These are phyloP conservation scores for Xylariaceae sp. DNA, from an alignment of 2,329 filamentous ascomycete species.

Conservation along the genomic window DNA sequence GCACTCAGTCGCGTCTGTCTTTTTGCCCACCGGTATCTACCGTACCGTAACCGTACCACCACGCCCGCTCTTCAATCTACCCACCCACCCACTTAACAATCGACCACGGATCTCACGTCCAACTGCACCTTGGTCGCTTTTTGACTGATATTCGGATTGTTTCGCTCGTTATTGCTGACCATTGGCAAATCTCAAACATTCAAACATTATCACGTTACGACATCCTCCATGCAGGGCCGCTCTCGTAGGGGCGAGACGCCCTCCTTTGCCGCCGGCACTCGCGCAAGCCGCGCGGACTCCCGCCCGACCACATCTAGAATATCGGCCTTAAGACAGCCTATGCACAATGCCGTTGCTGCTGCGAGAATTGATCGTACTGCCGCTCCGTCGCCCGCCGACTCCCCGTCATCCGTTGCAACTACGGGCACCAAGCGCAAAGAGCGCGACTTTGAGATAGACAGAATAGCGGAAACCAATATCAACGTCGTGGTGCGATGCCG, in stretches of 20 bases:
- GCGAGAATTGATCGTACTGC: conserved; percentile 37
- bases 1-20: conserved; percentile 10
- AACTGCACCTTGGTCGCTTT: not conserved
- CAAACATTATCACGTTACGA: not conserved
- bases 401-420: conserved; percentile 57
- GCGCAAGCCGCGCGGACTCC: conserved; percentile 24
- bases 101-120: not conserved
- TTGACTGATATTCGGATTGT: not conserved
- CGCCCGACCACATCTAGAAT: conserved; percentile 24
- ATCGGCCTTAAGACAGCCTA: conserved; percentile 29
- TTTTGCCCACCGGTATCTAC: not conserved
- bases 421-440: conserved; percentile 77
- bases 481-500: conserved; percentile 94
- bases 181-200: not conserved
- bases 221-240: conserved; percentile 31
- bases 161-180: conserved; percentile 1
- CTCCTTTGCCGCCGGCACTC: conserved; percentile 28
- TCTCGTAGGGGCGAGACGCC: conserved; percentile 33
- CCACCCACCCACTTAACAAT: not conserved
- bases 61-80: not conserved
- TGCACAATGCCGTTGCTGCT: conserved; percentile 24
- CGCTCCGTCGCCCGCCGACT: conserved; percentile 66
- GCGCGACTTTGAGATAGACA: conserved; percentile 70
- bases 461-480: conserved; percentile 86
- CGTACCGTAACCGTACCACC: not conserved